phyloP scores from a whole-genome alignment of 495 filamentous ascomycete genomes.

The Usnea hakonensis region DNA sequence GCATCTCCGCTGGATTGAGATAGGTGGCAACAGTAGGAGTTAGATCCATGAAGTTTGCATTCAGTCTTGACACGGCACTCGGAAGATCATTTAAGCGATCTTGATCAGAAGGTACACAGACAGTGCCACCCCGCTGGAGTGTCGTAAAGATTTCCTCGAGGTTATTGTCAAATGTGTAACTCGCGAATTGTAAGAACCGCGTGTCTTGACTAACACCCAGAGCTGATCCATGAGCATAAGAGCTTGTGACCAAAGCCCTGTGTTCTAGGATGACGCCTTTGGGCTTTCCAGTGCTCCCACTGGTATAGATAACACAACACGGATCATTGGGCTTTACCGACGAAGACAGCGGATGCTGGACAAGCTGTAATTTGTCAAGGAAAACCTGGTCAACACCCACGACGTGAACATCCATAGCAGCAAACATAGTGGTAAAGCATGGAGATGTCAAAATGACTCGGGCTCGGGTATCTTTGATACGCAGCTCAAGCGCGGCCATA shows the following conservation, averaged over 20 bases:
- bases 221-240: constrained; percentile 36
- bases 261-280: constrained; percentile 67
- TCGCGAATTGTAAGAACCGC: constrained; percentile 43
- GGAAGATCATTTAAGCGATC: constrained; percentile 43
- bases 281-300: constrained; percentile 56
- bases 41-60: constrained; percentile 28
- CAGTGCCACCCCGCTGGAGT: constrained; percentile 38
- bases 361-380: constrained; percentile 30
- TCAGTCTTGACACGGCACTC: constrained; percentile 38
- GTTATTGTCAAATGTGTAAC: constrained; percentile 48
- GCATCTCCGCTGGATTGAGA: constrained; percentile 40
- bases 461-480: constrained; percentile 20
- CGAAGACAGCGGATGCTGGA: constrained; percentile 10
- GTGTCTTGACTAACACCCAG: constrained; percentile 25
- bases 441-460: constrained; percentile 14
- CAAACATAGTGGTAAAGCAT: constrained; percentile 30
- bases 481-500: constrained; percentile 20
- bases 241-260: constrained; percentile 22
- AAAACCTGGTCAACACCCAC: constrained; percentile 5
- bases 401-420: constrained; percentile 5
- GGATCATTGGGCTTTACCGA: not conserved
- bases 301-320: constrained; percentile 33
- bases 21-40: constrained; percentile 49
- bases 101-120: constrained; percentile 46
- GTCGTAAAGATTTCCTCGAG: constrained; percentile 37